Base-by-base conservation (phyloP, 2,329 filamentous ascomycete species). In the Rasamsonia emersonii region DNA sequence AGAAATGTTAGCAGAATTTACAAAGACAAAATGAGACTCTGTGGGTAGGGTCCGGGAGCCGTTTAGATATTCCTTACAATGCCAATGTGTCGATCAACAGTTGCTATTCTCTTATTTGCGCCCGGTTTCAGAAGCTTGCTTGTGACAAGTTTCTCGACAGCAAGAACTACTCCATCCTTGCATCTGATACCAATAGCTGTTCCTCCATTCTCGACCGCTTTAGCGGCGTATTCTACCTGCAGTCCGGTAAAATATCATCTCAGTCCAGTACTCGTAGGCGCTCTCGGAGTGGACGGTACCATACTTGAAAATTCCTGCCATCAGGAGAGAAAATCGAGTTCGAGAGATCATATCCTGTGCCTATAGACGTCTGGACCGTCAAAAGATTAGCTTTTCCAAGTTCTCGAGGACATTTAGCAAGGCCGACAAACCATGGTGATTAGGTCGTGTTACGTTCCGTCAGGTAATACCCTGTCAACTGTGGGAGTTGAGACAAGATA, bases 251-350 rank as follows among this genome's bases (percentile, higher is more conserved):
- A 25, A 14, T 9, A 31, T 15, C 23, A 18, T 17, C 8, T 14
- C 11, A 11, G 11, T 3, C 15, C 13, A 3, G 25, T 3, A 9
- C 16, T 11, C 10, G 11, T 10, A 9, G 1, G 15, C 20, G n/a
- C 20, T n/a, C 8, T n/a, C n/a, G 25, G 19, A 9, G 15, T 29
- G 25, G 8, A 34, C 16, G 14, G 17, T 23, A 16, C 13, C 26
- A 41, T 58, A 93, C 86, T 67, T 98, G 91, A 65, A 98, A 98
- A 65, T 98, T 98, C 51, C 91, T 84, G 58, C 91, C 91, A 68
- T 98, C 91, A 46, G 91, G 91, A 29, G 91, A 96, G 74, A 96
- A 98, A 71, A 96, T 93, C 56, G 91, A 96, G 76, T 98, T 98
- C 61, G 86, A 86, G 54, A 98, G 82, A 77, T 98, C 91, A 70